Base-by-base conservation (phyloP, 164 flowering plant genomes). In the Taxillus chinensis region DNA sequence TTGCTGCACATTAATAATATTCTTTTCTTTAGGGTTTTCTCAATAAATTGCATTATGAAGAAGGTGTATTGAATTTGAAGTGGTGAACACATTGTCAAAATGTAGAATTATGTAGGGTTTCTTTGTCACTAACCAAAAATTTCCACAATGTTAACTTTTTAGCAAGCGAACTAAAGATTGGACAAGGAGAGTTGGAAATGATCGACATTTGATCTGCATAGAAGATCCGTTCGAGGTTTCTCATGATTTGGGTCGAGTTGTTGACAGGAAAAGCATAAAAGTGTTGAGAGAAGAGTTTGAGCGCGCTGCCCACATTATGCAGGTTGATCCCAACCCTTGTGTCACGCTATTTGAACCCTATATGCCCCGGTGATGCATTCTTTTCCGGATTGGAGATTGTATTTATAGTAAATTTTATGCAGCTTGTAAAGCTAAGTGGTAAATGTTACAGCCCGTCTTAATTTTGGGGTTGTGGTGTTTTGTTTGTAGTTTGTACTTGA, bases 181-280 rank as follows among this genome's bases (percentile, higher is more conserved):
- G 99, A 95, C 97, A 16, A 84, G 91, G 65, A 79, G 97, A 70
- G 62, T 87, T 45, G 96, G 97, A 13, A 91, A 87, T 61, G 97
- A 90, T 61, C 83, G 96, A 0, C 99, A 95, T 77, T 69, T 95
- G 71, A 91, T 89, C 69, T 91, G 96, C 87, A 91, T 90, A 68
- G 99, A 95, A 70, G 97, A 95, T 70, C 96, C 97, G 2, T 89
- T 95, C 62, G 90, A 91, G 76, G 68, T 55, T 57, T 75, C 88
- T 1, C 99, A 93, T 71, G 97, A 93, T 73, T 84, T 93, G 62
- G 97, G 99, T 50, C 77, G 99, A 52, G 96, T 90, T 39, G 99
- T 93, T 14, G 99, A 93, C 72, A 90, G 80, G 73, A 61, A 64
- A 74, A 90, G 83, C 83, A 89, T 89, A 15, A 80, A 74, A 71